phyloP scores from a whole-genome alignment of 805 yeast genomes.

The Barnettozyma botsteinii region DNA sequence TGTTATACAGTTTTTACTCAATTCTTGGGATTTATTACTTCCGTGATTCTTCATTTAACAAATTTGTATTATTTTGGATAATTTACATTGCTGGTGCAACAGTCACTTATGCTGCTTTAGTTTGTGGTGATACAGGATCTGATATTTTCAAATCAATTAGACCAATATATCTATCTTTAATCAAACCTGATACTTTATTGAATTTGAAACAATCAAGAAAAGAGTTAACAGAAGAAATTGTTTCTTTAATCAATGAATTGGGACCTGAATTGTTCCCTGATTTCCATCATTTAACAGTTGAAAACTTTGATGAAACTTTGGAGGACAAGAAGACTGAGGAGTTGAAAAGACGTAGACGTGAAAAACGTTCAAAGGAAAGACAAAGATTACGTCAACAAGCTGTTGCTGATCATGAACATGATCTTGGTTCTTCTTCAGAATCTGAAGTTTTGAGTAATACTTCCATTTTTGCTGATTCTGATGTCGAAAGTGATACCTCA shows the following conservation, averaged over 20 bases:
- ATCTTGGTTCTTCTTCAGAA: conserved; percentile 27
- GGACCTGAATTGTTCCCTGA: conserved; percentile 89
- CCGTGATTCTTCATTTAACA: conserved; percentile 30
- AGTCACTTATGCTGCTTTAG: conserved; percentile 84
- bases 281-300: conserved; percentile 44
- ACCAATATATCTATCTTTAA: conserved; percentile 67
- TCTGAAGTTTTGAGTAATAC: conserved; percentile 38
- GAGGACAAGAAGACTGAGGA: conserved; percentile 34
- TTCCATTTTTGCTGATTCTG: conserved; percentile 38
- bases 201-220: conserved; percentile 58
- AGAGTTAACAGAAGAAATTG: conserved; percentile 63
- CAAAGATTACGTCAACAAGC: conserved; percentile 6
- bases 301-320: conserved; percentile 25
- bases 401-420: background rate
- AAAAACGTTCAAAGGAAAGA: conserved; percentile 23
- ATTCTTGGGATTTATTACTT: conserved; percentile 40
- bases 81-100: conserved; percentile 61
- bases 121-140: conserved; percentile 90
- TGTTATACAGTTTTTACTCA: conserved; percentile 78
- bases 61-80: conserved; percentile 28
- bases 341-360: conserved; percentile 31
- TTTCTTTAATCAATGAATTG: conserved; percentile 68
- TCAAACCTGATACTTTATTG: conserved; percentile 48
- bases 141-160: conserved; percentile 78
- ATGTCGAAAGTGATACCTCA: conserved; percentile 25